phyloP scores from a whole-genome alignment of 768 basidiomycete genomes.

The Hebeloma cylindrosporum region DNA sequence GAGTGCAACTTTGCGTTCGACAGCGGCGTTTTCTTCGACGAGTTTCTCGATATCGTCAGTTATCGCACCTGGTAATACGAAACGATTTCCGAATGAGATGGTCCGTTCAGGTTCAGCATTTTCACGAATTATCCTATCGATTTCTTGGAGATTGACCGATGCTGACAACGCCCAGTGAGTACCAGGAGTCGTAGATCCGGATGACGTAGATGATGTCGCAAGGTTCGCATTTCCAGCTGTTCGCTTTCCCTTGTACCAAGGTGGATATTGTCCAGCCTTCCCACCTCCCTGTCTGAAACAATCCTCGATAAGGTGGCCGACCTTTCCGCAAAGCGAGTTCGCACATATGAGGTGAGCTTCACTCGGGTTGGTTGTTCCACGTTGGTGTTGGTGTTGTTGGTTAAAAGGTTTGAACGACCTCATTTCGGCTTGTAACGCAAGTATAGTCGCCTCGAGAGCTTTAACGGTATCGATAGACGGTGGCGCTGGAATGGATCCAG shows the following conservation, averaged over 20 bases:
- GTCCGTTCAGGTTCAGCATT: background rate
- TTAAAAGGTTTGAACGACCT: background rate
- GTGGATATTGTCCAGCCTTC: constrained; percentile 19
- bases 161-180: constrained; percentile 6
- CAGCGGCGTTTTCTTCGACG: constrained; percentile 2
- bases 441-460: background rate
- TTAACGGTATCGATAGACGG: too few relatives aligned
- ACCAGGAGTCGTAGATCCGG: background rate
- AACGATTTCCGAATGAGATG: background rate
- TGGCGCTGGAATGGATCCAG: too few relatives aligned
- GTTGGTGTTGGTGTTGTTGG: too few relatives aligned
- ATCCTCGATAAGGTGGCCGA: constrained; percentile 13
- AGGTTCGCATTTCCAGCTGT: constrained; percentile 5
- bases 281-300: constrained; percentile 19
- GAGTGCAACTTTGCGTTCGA: background rate
- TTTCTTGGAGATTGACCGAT: background rate
- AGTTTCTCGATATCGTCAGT: too few relatives aligned
- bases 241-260: constrained; percentile 13
- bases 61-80: too few relatives aligned
- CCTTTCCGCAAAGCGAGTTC: constrained; percentile 9
- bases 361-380: too few relatives aligned
- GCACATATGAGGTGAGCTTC: constrained; percentile 4
- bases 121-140: background rate
- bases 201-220: background rate
- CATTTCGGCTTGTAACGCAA: background rate